Conservation (phyloP, 805 yeast species). For the Metschnikowia anglica region DNA sequence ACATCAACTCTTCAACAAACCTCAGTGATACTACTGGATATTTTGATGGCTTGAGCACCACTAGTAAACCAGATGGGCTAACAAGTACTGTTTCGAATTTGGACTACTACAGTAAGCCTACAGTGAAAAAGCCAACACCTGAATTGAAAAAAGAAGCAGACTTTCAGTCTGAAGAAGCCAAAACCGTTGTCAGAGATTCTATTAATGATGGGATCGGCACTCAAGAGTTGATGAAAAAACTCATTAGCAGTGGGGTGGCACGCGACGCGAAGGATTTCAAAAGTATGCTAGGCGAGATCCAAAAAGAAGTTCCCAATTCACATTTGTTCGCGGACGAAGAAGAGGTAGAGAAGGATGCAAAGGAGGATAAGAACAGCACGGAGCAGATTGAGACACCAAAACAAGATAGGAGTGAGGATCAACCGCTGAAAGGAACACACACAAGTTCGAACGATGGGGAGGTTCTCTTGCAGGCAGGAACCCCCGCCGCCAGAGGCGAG, state of each 20-base stretch:
- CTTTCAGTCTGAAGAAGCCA: background rate
- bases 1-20: conserved; percentile 43
- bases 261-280: conserved; percentile 31
- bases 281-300: conserved; percentile 33
- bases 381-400: background rate
- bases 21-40: conserved; percentile 38
- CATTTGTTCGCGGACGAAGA: conserved; percentile 44
- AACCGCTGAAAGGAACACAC: background rate
- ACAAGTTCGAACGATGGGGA: background rate
- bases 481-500: background rate
- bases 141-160: background rate
- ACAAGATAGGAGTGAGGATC: background rate
- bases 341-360: conserved; percentile 18
- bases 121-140: background rate
- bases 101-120: background rate
- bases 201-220: conserved; percentile 9
- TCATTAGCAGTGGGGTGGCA: conserved; percentile 35
- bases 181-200: conserved; percentile 1
- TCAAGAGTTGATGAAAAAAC: conserved; percentile 36
- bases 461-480: conserved; percentile 1
- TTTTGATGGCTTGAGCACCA: conserved; percentile 30
- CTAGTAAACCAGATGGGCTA: background rate
- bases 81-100: background rate
- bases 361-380: background rate
- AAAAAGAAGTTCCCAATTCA: conserved; percentile 30